Base-by-base conservation (phyloP, 1,139 yeast species). In the Candida tunisiensis region DNA sequence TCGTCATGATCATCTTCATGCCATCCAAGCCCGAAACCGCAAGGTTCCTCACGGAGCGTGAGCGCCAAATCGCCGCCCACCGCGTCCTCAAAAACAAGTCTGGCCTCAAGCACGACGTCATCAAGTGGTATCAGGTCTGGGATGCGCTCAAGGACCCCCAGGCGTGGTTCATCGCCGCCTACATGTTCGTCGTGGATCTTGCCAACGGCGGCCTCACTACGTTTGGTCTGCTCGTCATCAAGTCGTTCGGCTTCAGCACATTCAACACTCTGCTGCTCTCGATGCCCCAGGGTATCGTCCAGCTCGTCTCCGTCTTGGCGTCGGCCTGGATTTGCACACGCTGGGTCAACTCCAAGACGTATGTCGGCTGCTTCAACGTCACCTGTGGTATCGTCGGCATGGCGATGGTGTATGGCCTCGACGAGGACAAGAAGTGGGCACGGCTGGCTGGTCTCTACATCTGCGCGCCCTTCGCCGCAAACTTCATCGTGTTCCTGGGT, bases 1-100 rank as follows among this genome's bases (percentile, higher is more conserved):
- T 64, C 5, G 32, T 63, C 5, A 53, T 69, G 25, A 48, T 45
- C 33, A 33, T 62, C 16, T 52, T 57, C 27, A 41, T 70, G 25
- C 78, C 78, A 2, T 68, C 66, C 39, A 51, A 55, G 21, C 74
- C 74, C 19, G 51, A 63, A n/a, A 45, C 49, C 19, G 72, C 74
- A 3, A 58, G 66, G 60, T 65, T 61, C 39, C 53, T 70, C 26
- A 51, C 53, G 8, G 61, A 57, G 7, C 53, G 57, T 19, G 79
- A 73, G 35, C 65, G 62, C 45, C 45, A 55, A 31, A 51, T 65
- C 47, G 62, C 64, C n/a, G 57, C 69, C 19, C 65, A 66, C 27
- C 55, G 69, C 33, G 65, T 72, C 51, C 48, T 58, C 31, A 42
- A 44, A 19, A 62, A 61, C 36, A 55, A 60, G 32, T 58, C 52